Base-by-base conservation (phyloP, 2,329 filamentous ascomycete species). In the Aspergillus arachidicola region DNA sequence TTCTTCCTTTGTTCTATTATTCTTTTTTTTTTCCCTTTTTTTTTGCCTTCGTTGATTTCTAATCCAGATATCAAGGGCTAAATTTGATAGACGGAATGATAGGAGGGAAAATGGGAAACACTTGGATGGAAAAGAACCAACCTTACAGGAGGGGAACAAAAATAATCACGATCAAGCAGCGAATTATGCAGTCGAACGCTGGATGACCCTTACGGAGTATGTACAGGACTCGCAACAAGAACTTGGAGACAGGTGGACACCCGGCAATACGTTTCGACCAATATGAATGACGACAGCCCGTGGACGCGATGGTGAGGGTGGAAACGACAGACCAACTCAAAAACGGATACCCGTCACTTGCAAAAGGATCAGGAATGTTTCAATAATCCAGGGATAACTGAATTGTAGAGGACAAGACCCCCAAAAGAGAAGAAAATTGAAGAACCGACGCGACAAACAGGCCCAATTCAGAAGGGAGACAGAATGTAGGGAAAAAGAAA, bases 231-330 rank as follows among this genome's bases (percentile, higher is more conserved):
- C 65, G 61, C 38, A 59, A 58, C 41, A 59, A 55, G 61, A 70
- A 69, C 63, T 66, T 68, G 66, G 64, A 68, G 65, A 66, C 60
- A 56, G 61, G 64, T 69, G 70, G 68, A 58, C 64, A 63, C 66
- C 43, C 66, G 64, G 68, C 50, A 66, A 61, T 58, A 63, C 61
- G 30, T 65, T 38, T 67, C 53, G 36, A 32, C 71, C 71, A 73
- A 72, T 71, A 58, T 57, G 58, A 60, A 64, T 63, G 58, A 64
- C 55, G 66, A 69, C 64, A 21, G 26, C 51, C 46, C 21, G 45
- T 53, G 56, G 60, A 67, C 45, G 28, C 38, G 46, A 62, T 59
- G 61, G 59, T 59, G 65, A 51, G 46, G 64, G 66, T 59, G 63
- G 64, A 61, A 63, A 58, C 51, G 56, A 63, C 48, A 62, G 58